Conservation (phyloP, 129 eudicot species). For the Chrysanthemum seticuspe region DNA sequence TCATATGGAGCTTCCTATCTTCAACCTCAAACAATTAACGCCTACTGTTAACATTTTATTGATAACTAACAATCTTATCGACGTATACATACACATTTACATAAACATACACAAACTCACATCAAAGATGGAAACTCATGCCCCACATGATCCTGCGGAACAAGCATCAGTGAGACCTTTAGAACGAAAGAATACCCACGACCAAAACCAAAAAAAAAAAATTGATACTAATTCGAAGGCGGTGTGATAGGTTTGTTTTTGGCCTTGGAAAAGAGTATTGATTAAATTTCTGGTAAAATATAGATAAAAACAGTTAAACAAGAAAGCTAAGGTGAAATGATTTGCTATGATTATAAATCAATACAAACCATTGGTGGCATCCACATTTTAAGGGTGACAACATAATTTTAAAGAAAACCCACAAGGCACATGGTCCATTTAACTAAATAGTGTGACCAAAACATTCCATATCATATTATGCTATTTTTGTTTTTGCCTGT, state of each 20-base stretch:
- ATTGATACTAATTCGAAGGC: conserved; percentile 12
- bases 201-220: conserved; percentile 17
- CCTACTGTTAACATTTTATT: conserved; percentile 20
- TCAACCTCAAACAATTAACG: conserved; percentile 31
- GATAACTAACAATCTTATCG: conserved; percentile 8
- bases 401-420: no score
- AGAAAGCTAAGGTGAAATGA: conserved; percentile 26
- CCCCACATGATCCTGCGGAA: conserved; percentile 42
- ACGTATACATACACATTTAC: not conserved
- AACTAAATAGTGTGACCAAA: not conserved
- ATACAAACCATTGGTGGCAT: no score
- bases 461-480: not conserved
- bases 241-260: not conserved
- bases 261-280: conserved; percentile 13
- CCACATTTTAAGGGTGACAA: no score
- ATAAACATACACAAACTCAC: conserved; percentile 9
- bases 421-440: no score
- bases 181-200: conserved; percentile 21
- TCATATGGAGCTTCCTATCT: conserved; percentile 51
- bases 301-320: conserved; percentile 20
- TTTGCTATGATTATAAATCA: not conserved
- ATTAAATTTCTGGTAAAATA: not conserved
- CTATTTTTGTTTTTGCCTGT: not conserved
- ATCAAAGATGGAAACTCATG: conserved; percentile 35
- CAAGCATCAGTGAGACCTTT: conserved; percentile 36